Base-by-base conservation (phyloP, 192 early-diverging fungal genomes). In the Pilaira anomala region DNA sequence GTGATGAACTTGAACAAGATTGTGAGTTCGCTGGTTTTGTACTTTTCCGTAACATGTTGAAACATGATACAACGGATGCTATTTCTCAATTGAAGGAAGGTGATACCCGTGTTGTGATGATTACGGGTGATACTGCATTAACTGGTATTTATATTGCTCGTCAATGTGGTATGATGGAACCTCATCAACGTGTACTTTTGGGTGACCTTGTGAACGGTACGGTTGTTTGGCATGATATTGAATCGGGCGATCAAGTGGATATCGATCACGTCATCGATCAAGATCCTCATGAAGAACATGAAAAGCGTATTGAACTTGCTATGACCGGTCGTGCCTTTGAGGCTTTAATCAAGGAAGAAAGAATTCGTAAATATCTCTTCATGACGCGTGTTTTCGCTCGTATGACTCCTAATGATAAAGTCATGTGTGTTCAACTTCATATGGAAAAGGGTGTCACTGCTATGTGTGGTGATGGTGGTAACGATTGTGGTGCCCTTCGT, bases 401-500 rank as follows among this genome's bases (percentile, higher is more conserved):
- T 56, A 93, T 91, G 89, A 81, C 86, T 54, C 91, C 91, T 4
- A 79, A 83, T 12, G 86, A 88, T 74, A 93, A 93, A 77, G 84
- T 89, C 18, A 67, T 78, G 40, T 87, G 85, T 59, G 88, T 93
- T 26, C 76, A 83, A 45, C 60, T 86, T 40, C 89, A 91, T 56
- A 91, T 93, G 90, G 88, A 88, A 68, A 81, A 85, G 12, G 82
- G 78, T 2, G 82, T 93, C 36, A 88, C 88, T 11, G 90, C 85
- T 51, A 93, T 93, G 91, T 92, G 90, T 71, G 91, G 91, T 62
- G 91, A 93, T 64, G 91, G 90, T 71, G 88, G 89, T 25, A 93
- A 93, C 73, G 91, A 93, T 72, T 87, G 87, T 63, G 91, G 89
- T 42, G 91, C 91, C 6, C 66, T 93, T 52, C 83, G 89, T 19